A percentile compares a stretch with the other conserved stretches of the same genome.
Evolutionary conservation across 1,284 basidiomycete genomes (phyloP).

Genomic region (Melampsora medusae): DNA sequence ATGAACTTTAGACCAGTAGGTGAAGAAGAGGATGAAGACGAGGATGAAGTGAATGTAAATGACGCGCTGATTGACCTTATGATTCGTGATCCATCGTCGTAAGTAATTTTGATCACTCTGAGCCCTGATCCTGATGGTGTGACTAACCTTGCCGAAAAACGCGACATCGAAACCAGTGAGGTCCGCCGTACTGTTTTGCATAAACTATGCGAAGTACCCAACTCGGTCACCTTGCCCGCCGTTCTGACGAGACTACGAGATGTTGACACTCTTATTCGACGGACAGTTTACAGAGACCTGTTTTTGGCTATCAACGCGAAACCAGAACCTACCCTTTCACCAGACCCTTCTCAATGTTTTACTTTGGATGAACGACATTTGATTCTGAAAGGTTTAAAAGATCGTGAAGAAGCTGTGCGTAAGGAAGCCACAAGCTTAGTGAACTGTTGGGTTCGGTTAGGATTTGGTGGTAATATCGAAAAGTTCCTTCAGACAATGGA

Average conservation of each 20-base stretch:
- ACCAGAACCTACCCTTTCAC: constrained; percentile 62
- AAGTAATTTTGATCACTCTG: constrained; percentile 53
- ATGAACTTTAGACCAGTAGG: constrained; percentile 73
- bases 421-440: constrained; percentile 74
- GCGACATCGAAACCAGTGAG: constrained; percentile 62
- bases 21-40: constrained; percentile 68
- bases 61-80: constrained; percentile 69
- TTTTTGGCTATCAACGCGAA: constrained; percentile 60
- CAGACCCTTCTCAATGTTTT: constrained; percentile 59
- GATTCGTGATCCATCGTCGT: constrained; percentile 74
- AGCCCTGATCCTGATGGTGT: too few relatives aligned
- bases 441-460: constrained; percentile 62
- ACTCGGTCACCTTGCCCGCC: constrained; percentile 62
- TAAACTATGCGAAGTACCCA: constrained; percentile 67
- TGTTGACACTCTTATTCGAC: constrained; percentile 73
- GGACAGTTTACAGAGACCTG: constrained; percentile 53
- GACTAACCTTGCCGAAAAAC: too few relatives aligned
- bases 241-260: constrained; percentile 82
- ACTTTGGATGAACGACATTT: constrained; percentile 60
- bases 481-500: constrained; percentile 26
- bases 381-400: constrained; percentile 78
- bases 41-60: constrained; percentile 47
- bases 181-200: constrained; percentile 83
- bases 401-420: constrained; percentile 78
- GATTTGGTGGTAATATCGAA: constrained; percentile 30